phyloP scores from a whole-genome alignment of 352 stramenopile genomes.

The Phytopythium ostracodes region DNA sequence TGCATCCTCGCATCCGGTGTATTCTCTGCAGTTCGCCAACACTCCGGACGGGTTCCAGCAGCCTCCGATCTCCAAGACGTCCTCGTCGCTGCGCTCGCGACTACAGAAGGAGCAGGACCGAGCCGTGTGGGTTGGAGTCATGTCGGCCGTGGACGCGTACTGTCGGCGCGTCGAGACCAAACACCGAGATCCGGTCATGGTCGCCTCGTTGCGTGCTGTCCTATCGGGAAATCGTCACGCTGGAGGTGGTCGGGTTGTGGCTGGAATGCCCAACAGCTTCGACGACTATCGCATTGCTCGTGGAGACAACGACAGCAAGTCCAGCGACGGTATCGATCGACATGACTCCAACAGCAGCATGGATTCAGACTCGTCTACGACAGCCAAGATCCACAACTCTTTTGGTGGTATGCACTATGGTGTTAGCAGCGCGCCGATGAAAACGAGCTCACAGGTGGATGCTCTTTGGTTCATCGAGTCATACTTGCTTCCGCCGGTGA shows the following conservation, averaged over 20 bases:
- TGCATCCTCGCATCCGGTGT: conserved; percentile 52
- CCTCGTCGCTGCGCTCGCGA: conserved; percentile 16
- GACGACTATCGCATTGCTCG: not conserved
- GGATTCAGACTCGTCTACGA: conserved; percentile 1
- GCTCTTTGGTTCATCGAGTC: conserved; percentile 51
- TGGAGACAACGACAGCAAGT: not conserved
- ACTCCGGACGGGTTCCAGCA: conserved; percentile 6
- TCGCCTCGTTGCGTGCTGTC: conserved; percentile 28
- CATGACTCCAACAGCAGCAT: conserved; percentile 5
- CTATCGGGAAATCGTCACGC: conserved; percentile 5
- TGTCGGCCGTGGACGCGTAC: conserved; percentile 37
- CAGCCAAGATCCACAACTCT: not conserved
- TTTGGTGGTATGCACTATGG: not conserved
- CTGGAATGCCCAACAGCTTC: not conserved
- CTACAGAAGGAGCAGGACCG: conserved; percentile 30
- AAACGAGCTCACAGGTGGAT: conserved; percentile 10
- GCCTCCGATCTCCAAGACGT: not conserved
- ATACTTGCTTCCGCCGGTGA: conserved; percentile 36
- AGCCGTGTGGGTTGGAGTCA: conserved; percentile 31
- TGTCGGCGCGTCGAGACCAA: conserved; percentile 38
- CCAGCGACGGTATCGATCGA: conserved; percentile 1
- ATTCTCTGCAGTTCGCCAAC: conserved; percentile 41
- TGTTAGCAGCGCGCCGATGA: not conserved
- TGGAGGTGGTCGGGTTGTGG: not conserved
- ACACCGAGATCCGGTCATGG: conserved; percentile 30